Base-by-base conservation (phyloP, 2,329 filamentous ascomycete species). In the Fusarium multiceps region DNA sequence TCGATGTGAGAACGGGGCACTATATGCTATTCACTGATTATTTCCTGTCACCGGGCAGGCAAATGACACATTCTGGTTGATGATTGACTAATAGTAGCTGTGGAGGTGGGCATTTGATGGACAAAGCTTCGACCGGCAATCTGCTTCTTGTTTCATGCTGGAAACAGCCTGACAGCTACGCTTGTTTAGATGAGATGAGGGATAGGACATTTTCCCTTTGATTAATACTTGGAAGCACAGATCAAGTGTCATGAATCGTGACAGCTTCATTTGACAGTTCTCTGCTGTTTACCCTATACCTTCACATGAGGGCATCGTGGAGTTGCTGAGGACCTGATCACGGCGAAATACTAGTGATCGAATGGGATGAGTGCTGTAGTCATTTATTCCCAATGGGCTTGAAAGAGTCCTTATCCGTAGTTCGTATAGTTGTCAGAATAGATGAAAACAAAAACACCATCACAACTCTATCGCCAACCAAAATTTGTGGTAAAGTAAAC, bases 341-440 rank as follows among this genome's bases (percentile, higher is more conserved):
- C 37, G 21, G 7, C 21, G 7, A 32, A 18, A 25, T 9, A 3
- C 20, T 5, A 4, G 4, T 13, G 9, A 8, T 40, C 16, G 2
- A 27, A 8, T 20, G 4, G 8, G 3, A 13, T 20, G 9, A 20
- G 5, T 20, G 2, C 25, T 37, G 12, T 11, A n/a, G 34, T 13
- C 5, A n/a, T 20, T 12, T 16, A n/a, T 27, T 40, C 13, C 28
- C 12, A 28, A 28, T 13, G 11, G 8, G 18, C 13, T 9, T 20
- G 6, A 14, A 8, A 23, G 18, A 13, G 18, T 8, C 3, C 2
- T n/a, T 6, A 2, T 12, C 4, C 3, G 10, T 10, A 25, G n/a
- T n/a, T 5, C 11, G 14, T 6, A 12, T 18, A n/a, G 4, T 14
- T 6, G 20, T 18, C 4, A 7, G 8, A 16, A 16, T 12, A 23